Conservation (phyloP, 352 stramenopile genomes). For the Aphanomyces euteiches region DNA sequence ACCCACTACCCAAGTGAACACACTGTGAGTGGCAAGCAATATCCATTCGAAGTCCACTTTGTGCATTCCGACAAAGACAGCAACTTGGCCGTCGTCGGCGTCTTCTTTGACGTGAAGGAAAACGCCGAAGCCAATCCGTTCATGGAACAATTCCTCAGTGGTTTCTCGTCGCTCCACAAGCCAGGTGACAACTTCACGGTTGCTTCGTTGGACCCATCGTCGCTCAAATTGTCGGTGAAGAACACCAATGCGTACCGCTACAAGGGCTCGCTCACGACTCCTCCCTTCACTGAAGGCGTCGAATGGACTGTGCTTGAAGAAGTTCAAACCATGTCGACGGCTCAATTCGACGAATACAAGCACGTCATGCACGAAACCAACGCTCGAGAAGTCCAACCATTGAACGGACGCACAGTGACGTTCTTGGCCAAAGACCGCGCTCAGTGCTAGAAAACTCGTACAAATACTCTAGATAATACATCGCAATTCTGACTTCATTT, state of each 20-base stretch:
- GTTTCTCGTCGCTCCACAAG: constrained; percentile 36
- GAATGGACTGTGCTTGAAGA: constrained; percentile 58
- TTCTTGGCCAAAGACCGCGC: neutral
- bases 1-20: constrained; percentile 47
- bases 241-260: constrained; percentile 46
- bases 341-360: constrained; percentile 50
- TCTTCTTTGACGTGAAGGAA: constrained; percentile 47
- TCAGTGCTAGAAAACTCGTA: too few relatives aligned
- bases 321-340: constrained; percentile 46
- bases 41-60: constrained; percentile 43
- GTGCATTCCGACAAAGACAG: constrained; percentile 44
- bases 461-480: too few relatives aligned
- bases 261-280: constrained; percentile 60
- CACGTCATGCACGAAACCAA: constrained; percentile 44
- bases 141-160: constrained; percentile 53
- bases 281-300: constrained; percentile 65
- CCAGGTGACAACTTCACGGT: constrained; percentile 32
- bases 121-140: constrained; percentile 50
- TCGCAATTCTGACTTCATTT: too few relatives aligned
- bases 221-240: constrained; percentile 10
- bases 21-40: constrained; percentile 37
- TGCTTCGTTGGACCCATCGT: constrained; percentile 35
- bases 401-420: constrained; percentile 11
- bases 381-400: constrained; percentile 42
- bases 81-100: constrained; percentile 47